phyloP scores from a whole-genome alignment of 2,329 filamentous ascomycete genomes.

The Juglanconis sp. region DNA sequence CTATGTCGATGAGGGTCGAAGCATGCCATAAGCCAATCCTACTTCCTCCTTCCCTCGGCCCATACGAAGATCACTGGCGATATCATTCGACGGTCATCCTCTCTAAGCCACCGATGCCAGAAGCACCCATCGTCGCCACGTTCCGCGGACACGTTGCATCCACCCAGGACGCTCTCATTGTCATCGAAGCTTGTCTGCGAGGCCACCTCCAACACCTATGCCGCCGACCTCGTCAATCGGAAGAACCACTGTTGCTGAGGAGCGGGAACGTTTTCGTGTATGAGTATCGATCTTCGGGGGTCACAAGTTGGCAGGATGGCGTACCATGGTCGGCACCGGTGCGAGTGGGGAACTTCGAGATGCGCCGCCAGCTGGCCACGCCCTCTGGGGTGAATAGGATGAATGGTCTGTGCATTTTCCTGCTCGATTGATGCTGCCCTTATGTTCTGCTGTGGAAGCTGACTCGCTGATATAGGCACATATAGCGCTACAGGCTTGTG shows the following conservation, averaged over 20 bases:
- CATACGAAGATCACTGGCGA: background rate
- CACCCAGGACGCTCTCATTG: slow-evolving; percentile 10
- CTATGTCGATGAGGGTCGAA: background rate
- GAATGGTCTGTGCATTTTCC: background rate
- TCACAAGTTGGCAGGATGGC: slow-evolving; percentile 9
- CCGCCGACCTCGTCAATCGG: slow-evolving; percentile 4
- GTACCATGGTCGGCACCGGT: slow-evolving; percentile 8
- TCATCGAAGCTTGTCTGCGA: slow-evolving; percentile 9
- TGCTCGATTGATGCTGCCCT: background rate
- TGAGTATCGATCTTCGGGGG: slow-evolving; percentile 6
- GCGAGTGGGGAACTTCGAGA: slow-evolving; percentile 10
- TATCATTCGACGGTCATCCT: background rate
- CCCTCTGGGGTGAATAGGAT: background rate
- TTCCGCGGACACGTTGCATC: slow-evolving; percentile 7
- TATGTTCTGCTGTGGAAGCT: background rate
- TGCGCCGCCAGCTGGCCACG: slow-evolving; percentile 4
- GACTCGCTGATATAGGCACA: background rate
- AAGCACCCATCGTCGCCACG: slow-evolving; percentile 7
- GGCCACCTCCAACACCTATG: slow-evolving; percentile 4
- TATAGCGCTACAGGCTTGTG: background rate
- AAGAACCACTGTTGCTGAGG: slow-evolving; percentile 1
- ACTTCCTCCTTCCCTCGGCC: background rate
- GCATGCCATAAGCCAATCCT: background rate
- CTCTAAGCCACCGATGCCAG: slow-evolving; percentile 12
- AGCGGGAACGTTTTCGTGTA: slow-evolving; percentile 12